phyloP scores from a whole-genome alignment of 306 rosid genomes.

The Hippophae gyantsensis region DNA sequence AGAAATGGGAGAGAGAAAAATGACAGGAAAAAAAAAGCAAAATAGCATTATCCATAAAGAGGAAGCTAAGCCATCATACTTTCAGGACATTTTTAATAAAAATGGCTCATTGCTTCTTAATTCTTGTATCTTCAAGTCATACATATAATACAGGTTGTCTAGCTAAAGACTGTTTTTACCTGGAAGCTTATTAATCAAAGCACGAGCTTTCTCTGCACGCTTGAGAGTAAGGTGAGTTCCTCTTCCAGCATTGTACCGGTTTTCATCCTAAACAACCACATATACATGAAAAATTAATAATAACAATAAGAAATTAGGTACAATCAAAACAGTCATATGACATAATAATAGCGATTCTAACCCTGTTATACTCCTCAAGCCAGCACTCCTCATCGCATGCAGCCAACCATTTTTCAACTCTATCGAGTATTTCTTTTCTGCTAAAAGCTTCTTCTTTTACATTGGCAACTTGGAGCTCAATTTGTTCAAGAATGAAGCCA shows the following conservation, averaged over 20 bases:
- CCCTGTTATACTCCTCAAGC: slow-evolving; percentile 86
- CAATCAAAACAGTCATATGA: background rate
- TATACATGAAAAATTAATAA: slow-evolving; percentile 1
- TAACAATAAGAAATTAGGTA: background rate
- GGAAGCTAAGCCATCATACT: too few species aligned
- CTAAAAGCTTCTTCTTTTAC: slow-evolving; percentile 51
- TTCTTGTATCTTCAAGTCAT: background rate
- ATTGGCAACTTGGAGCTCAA: slow-evolving; percentile 44
- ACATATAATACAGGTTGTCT: background rate
- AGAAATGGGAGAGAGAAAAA: background rate
- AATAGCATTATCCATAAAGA: too few species aligned
- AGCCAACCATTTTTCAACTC: slow-evolving; percentile 64
- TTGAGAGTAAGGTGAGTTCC: slow-evolving; percentile 63
- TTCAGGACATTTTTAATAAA: background rate
- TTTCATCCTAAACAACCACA: slow-evolving; percentile 48
- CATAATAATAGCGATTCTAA: slow-evolving; percentile 13
- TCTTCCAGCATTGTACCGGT: slow-evolving; percentile 68
- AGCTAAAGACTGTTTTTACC: slow-evolving; percentile 21
- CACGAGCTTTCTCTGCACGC: slow-evolving; percentile 75
- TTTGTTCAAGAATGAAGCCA: slow-evolving; percentile 36
- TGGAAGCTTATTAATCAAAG: slow-evolving; percentile 52
- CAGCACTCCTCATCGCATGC: slow-evolving; percentile 75
- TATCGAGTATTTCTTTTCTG: slow-evolving; percentile 72
- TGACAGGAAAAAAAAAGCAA: too few species aligned
- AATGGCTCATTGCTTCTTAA: background rate